Evolutionary conservation across 164 flowering plant genomes (phyloP).

Genomic region (Nymphaea colorata): DNA sequence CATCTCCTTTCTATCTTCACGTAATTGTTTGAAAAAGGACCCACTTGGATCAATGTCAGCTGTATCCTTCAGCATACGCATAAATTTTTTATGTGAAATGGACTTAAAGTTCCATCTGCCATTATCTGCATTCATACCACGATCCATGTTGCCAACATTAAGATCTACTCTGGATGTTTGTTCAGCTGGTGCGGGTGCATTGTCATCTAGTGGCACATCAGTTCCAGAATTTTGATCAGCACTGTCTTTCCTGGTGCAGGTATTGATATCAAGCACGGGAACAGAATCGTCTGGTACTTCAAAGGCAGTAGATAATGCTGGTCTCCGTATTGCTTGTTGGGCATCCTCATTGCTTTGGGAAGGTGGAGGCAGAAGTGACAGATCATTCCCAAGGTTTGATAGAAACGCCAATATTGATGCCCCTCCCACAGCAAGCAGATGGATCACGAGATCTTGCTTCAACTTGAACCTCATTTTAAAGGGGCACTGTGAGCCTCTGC

Average conservation of each 20-base stretch:
- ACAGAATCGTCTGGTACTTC: conserved; percentile 11
- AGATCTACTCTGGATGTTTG: conserved; percentile 26
- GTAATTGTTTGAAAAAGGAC: conserved; percentile 30
- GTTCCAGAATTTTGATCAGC: conserved; percentile 12
- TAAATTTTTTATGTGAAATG: conserved; percentile 37
- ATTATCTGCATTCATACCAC: conserved; percentile 29
- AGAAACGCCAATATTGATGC: conserved; percentile 81
- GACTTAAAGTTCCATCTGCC: conserved; percentile 26
- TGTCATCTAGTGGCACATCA: conserved; percentile 20
- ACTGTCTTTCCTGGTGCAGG: conserved; percentile 6
- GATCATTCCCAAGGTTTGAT: conserved; percentile 43
- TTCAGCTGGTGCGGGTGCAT: conserved; percentile 24
- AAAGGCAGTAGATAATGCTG: conserved; percentile 10
- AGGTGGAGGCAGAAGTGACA: conserved; percentile 44
- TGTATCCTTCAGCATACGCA: conserved; percentile 20
- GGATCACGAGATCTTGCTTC: conserved; percentile 62
- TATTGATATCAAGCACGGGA: conserved; percentile 11
- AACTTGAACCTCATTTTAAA: conserved; percentile 29
- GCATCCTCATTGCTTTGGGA: conserved; percentile 16
- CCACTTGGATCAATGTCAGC: conserved; percentile 36
- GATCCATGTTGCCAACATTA: conserved; percentile 29
- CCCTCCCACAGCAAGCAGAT: conserved; percentile 67
- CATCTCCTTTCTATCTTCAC: conserved; percentile 39
- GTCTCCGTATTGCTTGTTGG: conserved; percentile 8
- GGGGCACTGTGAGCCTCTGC: conserved; percentile 23